These are phyloP conservation scores for Pisolithus marmoratus DNA, from an alignment of 768 basidiomycete species.

Conservation along the genomic window DNA sequence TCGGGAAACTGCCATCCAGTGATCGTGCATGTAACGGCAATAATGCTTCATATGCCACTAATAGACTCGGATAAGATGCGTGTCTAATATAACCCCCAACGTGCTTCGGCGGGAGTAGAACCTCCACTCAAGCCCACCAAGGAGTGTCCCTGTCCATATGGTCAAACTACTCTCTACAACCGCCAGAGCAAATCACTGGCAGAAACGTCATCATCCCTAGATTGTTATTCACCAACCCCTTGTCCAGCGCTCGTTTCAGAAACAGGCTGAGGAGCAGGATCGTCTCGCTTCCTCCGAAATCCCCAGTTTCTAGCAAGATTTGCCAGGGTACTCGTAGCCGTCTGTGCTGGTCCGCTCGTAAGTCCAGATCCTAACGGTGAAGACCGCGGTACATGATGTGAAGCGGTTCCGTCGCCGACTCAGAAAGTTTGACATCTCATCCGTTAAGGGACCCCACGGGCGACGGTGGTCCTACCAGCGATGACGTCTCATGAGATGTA, in stretches of 20 bases:
- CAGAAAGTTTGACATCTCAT: constrained; percentile 46
- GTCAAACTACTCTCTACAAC: constrained; percentile 8
- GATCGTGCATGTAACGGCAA: too few relatives aligned
- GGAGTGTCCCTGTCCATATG: background rate
- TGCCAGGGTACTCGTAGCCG: constrained; percentile 49
- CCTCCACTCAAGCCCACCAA: background rate
- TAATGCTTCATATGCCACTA: too few relatives aligned
- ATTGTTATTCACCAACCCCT: constrained; percentile 5
- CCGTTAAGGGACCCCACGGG: constrained; percentile 57
- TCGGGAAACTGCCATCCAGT: too few relatives aligned
- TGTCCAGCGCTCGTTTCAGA: constrained; percentile 23
- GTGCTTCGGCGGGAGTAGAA: background rate
- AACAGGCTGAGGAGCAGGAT: constrained; percentile 7
- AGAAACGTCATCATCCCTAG: constrained; percentile 22
- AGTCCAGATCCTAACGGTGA: constrained; percentile 37
- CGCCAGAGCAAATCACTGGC: constrained; percentile 37
- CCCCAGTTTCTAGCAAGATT: constrained; percentile 63
- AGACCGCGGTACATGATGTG: constrained; percentile 49
- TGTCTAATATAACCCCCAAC: background rate
- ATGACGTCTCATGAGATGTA: constrained; percentile 23
- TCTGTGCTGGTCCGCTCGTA: constrained; percentile 22
- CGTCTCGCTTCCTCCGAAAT: constrained; percentile 51
- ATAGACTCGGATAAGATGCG: too few relatives aligned
- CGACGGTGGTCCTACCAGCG: constrained; percentile 43
- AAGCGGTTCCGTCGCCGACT: constrained; percentile 54